phyloP scores from a whole-genome alignment of 2,329 filamentous ascomycete genomes.

The Neonectria hederae region DNA sequence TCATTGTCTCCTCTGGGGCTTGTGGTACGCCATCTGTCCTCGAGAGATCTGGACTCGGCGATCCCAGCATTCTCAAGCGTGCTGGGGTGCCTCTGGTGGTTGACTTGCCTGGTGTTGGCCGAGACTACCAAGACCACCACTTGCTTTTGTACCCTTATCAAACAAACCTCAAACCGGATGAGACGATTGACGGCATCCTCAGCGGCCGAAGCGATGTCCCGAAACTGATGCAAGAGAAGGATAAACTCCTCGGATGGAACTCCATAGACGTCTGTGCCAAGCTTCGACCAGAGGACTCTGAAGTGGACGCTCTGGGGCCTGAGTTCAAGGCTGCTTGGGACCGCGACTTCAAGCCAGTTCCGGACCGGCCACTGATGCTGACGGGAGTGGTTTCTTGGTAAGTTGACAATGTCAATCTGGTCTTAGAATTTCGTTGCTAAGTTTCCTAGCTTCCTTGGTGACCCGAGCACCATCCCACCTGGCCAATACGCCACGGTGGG shows the following conservation, averaged over 20 bases:
- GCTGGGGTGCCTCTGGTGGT: conserved; percentile 57
- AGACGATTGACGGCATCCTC: conserved; percentile 61
- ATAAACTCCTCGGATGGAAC: conserved; percentile 66
- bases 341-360: conserved; percentile 56
- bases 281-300: conserved; percentile 62
- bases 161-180: conserved; percentile 41
- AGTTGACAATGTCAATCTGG: not conserved
- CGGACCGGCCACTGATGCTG: conserved; percentile 60
- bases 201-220: conserved; percentile 57
- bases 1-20: conserved; percentile 55
- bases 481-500: conserved; percentile 63
- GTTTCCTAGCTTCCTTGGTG: conserved; percentile 50
- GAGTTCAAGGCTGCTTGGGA: conserved; percentile 65
- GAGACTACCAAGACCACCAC: conserved; percentile 66
- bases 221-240: conserved; percentile 56
- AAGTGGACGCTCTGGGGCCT: conserved; percentile 61
- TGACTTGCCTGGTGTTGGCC: conserved; percentile 62
- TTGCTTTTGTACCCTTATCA: conserved; percentile 62
- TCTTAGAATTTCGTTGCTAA: conserved; percentile 26
- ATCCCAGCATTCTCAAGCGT: conserved; percentile 56
- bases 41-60: conserved; percentile 71
- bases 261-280: conserved; percentile 65
- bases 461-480: conserved; percentile 48
- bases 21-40: conserved; percentile 65
- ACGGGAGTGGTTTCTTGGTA: conserved; percentile 46